phyloP scores from a whole-genome alignment of 106 monocot genomes.

The Dendrobium chrysotoxum region DNA sequence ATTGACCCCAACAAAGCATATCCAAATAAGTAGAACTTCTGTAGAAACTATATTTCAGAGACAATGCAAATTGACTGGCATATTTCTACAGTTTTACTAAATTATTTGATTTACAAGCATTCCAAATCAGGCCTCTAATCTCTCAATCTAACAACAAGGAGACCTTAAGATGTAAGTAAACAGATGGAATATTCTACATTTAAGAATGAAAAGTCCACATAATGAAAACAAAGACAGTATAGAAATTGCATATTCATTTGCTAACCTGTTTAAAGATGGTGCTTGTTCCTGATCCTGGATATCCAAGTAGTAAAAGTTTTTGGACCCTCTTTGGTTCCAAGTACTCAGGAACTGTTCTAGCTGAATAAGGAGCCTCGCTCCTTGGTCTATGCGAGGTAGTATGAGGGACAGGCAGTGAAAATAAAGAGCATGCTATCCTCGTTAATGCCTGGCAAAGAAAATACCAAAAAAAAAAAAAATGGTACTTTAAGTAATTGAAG shows the following conservation, averaged over 20 bases:
- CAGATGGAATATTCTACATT: not conserved
- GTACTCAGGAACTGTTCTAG: slow-evolving; percentile 69
- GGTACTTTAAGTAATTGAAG: not conserved
- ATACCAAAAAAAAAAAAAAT: not conserved
- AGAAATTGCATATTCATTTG: not conserved
- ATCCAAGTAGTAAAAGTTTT: slow-evolving; percentile 84
- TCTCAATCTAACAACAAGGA: not conserved
- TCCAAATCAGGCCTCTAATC: not conserved
- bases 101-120: slow-evolving; percentile 1
- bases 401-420: slow-evolving; percentile 80
- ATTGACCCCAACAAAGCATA: not conserved
- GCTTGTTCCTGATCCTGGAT: slow-evolving; percentile 78
- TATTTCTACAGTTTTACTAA: not conserved
- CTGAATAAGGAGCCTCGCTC: slow-evolving; percentile 49
- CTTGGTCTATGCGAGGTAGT: slow-evolving; percentile 23
- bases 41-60: not conserved
- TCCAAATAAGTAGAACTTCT: not conserved
- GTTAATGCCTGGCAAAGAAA: slow-evolving; percentile 50
- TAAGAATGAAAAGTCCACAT: not conserved
- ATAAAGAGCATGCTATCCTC: slow-evolving; percentile 57
- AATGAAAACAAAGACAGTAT: not conserved
- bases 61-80: not conserved
- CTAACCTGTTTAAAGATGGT: slow-evolving; percentile 91
- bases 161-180: not conserved
- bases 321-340: slow-evolving; percentile 74